Evolutionary conservation across 116 monocot species (phyloP).

Genomic region (Posidonia oceanica): DNA sequence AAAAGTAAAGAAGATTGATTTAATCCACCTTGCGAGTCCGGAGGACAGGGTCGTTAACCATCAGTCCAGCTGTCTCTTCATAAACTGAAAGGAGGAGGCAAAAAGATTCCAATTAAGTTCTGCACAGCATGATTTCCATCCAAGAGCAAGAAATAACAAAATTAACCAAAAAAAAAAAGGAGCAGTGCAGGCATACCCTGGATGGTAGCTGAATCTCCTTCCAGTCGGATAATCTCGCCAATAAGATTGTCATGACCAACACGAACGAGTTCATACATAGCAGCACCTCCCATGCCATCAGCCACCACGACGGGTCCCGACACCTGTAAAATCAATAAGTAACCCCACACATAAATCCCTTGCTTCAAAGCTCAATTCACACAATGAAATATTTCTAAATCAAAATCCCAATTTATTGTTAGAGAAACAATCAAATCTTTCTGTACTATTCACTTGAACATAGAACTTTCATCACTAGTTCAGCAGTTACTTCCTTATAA

Average conservation of each 20-base stretch:
- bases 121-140: neutral
- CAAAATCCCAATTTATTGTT: no score
- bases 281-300: constrained; percentile 99
- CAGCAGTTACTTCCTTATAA: no score
- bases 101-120: neutral
- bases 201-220: constrained; percentile 98
- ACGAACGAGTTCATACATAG: constrained; percentile 99
- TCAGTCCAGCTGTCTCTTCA: constrained; percentile 96
- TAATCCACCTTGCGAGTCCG: constrained; percentile 76
- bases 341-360: neutral
- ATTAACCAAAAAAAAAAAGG: neutral
- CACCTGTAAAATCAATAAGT: constrained; percentile 32
- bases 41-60: constrained; percentile 97
- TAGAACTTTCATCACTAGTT: neutral
- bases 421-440: no score
- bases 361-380: neutral
- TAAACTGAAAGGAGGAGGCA: constrained; percentile 49
- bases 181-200: constrained; percentile 36
- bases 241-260: constrained; percentile 98
- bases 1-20: constrained; percentile 2
- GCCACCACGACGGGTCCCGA: constrained; percentile 99
- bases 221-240: constrained; percentile 98
- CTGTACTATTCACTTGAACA: no score
- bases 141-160: neutral
- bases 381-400: no score